These are phyloP conservation scores for Heliosperma pusillum DNA, from an alignment of 148 eudicot genomes.

Conservation along the genomic window DNA sequence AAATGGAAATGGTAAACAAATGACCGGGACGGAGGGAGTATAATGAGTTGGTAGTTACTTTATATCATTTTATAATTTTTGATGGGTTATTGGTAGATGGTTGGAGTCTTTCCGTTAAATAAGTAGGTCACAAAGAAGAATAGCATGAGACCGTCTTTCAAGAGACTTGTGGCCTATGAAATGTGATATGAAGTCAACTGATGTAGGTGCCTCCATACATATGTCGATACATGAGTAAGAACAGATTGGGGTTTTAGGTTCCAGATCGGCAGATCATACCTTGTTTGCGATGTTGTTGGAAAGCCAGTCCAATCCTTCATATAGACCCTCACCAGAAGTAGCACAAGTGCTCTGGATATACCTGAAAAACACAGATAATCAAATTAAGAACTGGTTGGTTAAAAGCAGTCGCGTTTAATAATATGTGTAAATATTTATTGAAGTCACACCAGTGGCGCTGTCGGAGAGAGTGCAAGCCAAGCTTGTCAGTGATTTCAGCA, in stretches of 20 bases:
- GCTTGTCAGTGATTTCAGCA: conserved; percentile 74
- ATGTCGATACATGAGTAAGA: neutral
- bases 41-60: no score
- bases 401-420: neutral
- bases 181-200: neutral
- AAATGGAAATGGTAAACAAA: no score
- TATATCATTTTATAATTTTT: no score
- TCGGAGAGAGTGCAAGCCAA: conserved; percentile 71
- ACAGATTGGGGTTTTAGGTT: neutral
- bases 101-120: no score
- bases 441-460: conserved; percentile 64
- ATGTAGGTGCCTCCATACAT: neutral
- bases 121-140: no score
- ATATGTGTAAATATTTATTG: neutral
- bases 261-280: conserved; percentile 30
- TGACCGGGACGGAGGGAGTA: no score
- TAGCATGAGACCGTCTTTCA: no score
- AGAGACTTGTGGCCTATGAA: no score
- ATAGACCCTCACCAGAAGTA: conserved; percentile 69
- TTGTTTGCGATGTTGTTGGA: conserved; percentile 76
- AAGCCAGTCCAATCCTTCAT: conserved; percentile 76
- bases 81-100: no score
- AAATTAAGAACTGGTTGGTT: neutral
- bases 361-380: conserved; percentile 34
- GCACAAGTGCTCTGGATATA: conserved; percentile 83